Evolutionary conservation across 805 yeast species (phyloP).

Genomic region (Sugiyamaella qingdaonensis): DNA sequence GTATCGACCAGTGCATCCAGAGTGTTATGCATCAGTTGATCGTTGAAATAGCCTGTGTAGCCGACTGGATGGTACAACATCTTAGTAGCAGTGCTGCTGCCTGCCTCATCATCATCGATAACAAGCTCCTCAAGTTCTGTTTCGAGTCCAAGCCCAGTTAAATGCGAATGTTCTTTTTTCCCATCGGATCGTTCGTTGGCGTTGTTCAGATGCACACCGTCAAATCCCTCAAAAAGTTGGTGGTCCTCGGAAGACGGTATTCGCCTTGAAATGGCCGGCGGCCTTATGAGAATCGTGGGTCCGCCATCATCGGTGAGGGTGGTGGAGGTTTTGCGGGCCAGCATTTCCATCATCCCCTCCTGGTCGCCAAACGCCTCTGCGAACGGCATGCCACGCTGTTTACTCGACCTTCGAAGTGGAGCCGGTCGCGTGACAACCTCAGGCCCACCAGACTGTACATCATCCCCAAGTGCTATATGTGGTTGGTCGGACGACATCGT

Average conservation of each 20-base stretch:
- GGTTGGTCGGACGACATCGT: background rate
- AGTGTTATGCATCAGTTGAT: background rate
- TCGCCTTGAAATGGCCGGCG: background rate
- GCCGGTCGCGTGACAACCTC: no score
- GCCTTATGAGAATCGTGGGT: background rate
- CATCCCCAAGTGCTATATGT: no score
- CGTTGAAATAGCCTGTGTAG: background rate
- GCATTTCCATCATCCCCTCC: constrained; percentile 1
- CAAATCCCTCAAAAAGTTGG: constrained; percentile 19
- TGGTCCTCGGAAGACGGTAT: background rate
- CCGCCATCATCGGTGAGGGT: background rate
- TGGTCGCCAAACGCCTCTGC: background rate
- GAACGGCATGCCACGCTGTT: no score
- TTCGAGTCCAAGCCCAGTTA: background rate
- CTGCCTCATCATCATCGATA: background rate
- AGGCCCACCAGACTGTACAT: no score
- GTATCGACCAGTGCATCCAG: no score
- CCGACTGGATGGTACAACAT: background rate
- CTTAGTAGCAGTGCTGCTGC: background rate
- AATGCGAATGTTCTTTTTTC: no score
- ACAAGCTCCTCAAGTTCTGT: background rate
- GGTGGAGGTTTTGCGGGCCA: background rate
- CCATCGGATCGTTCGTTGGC: background rate
- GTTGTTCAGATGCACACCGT: constrained; percentile 20
- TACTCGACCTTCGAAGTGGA: no score